Base-by-base conservation (phyloP, 1,139 yeast genomes). In the Wickerhamiella pararugosa region DNA sequence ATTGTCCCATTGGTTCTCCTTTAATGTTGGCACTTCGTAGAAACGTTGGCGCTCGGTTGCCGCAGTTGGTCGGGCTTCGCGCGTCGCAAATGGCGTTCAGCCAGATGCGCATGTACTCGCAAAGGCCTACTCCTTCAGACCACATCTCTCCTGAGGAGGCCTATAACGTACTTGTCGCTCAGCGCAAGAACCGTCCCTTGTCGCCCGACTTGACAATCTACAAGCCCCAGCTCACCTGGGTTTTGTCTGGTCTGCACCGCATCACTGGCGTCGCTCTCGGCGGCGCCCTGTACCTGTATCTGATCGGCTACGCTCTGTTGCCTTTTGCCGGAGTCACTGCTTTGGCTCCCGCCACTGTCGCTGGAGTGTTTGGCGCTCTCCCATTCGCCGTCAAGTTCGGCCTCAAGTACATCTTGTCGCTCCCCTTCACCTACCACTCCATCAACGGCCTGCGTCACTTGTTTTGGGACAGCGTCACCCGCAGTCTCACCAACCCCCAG, bases 191-290 rank as follows among this genome's bases (percentile, higher is more conserved):
- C 65, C 78, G 98, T 66, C 98, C 98, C 37, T 66, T 73, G 32
- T 86, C 96, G 35, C 98, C 98, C 46, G 94, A 90, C 62, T 71
- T 90, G 60, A 66, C 76, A 47, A 87, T 90, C 59, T 90, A 87
- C 67, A 70, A 84, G 66, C 92, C 92, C 42, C 96, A 90, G 67
- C 62, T 87, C 52, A 83, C 97, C 36, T 73, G 79, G 81, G 64
- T 73, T 50, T 61, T 90, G 59, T 87, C 97, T 5, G 67, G 79
- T 32, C 62, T 79, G 49, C 97, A 90, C 66, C 79, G 98, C 71
- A 65, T 90, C 55, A 75, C 93, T 38, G 96, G 97, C 60, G 80
- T 86, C 29, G 74, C 76, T 39, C 65, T 90, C 60, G 95, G 87
- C 35, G 76, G 70, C 47, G 74, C 53, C 10, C 49, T 87, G 61